phyloP scores from a whole-genome alignment of 2,329 filamentous ascomycete species.

The Camptophora hylomeconis region DNA sequence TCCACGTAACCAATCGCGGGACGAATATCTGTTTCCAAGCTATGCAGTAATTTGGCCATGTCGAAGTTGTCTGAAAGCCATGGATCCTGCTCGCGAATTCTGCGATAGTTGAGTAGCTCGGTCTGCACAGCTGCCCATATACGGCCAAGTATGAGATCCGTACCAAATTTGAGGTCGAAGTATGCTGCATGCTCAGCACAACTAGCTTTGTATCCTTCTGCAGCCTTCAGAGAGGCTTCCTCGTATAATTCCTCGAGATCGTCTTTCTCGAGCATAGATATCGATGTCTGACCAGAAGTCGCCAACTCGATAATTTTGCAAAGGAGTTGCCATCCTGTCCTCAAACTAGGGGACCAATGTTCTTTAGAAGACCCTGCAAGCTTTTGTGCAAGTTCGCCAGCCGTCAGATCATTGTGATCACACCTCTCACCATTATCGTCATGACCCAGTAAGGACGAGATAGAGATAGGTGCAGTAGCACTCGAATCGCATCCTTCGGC shows the following conservation, averaged over 20 bases:
- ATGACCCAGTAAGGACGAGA: slow-evolving; percentile 7
- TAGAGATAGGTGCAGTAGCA: slow-evolving; percentile 13
- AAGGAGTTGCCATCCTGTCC: slow-evolving; percentile 18
- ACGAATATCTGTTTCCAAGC: slow-evolving; percentile 3
- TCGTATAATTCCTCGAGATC: not conserved
- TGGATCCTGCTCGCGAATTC: slow-evolving; percentile 17
- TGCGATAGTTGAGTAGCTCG: slow-evolving; percentile 26
- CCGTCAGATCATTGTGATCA: slow-evolving; percentile 17
- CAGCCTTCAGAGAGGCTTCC: not conserved
- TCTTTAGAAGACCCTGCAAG: slow-evolving; percentile 2
- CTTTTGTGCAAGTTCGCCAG: slow-evolving; percentile 12
- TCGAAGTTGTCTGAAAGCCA: slow-evolving; percentile 17
- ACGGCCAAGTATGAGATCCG: slow-evolving; percentile 9
- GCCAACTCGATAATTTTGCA: slow-evolving; percentile 12
- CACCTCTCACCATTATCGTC: slow-evolving; percentile 2
- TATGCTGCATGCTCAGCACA: not conserved
- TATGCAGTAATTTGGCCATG: slow-evolving; percentile 7
- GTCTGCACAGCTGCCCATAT: slow-evolving; percentile 27
- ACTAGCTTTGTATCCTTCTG: not conserved
- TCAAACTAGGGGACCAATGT: slow-evolving; percentile 8
- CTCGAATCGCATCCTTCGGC: slow-evolving; percentile 19
- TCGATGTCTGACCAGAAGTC: slow-evolving; percentile 3
- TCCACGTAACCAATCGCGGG: slow-evolving; percentile 8
- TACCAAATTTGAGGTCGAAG: slow-evolving; percentile 6
- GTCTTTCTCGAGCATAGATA: slow-evolving; percentile 1